Evolutionary conservation across 1,284 basidiomycete species (phyloP).

Genomic region (Earliella scabrosa): DNA sequence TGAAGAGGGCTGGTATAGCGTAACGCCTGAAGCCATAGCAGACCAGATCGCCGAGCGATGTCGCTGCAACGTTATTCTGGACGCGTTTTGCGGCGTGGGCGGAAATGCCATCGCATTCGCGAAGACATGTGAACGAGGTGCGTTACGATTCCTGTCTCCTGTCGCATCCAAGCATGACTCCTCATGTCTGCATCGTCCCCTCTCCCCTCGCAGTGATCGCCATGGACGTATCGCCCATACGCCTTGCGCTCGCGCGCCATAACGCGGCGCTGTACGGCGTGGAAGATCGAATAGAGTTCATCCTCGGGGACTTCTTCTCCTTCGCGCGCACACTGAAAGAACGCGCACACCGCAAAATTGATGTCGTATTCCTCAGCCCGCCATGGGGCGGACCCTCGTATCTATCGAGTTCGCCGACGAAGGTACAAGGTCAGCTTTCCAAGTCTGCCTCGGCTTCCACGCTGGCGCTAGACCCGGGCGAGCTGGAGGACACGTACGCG

Average conservation of each 20-base stretch:
- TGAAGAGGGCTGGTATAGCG: conserved; percentile 95
- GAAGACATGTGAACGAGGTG: conserved; percentile 89
- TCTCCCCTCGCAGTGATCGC: conserved; percentile 73
- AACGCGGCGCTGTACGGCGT: conserved; percentile 95
- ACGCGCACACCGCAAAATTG: conserved; percentile 53
- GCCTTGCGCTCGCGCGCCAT: conserved; percentile 87
- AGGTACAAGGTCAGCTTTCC: conserved; percentile 9
- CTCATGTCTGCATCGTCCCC: not conserved
- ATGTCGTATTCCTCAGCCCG: conserved; percentile 90
- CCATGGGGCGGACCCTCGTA: conserved; percentile 92
- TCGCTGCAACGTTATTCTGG: conserved; percentile 82
- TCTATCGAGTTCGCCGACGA: conserved; percentile 43
- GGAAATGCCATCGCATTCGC: conserved; percentile 99
- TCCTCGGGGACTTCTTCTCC: conserved; percentile 85
- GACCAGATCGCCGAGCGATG: conserved; percentile 92
- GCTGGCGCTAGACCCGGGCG: conserved; percentile 10
- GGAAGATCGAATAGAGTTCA: conserved; percentile 91
- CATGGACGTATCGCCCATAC: conserved; percentile 83
- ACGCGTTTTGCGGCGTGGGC: conserved; percentile 97
- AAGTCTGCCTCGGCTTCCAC: not conserved
- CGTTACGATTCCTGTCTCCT: conserved; percentile 26
- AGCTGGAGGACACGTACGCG: conserved; percentile 42
- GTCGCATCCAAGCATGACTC: conserved; percentile 4
- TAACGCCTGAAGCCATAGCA: conserved; percentile 94
- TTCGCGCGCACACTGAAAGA: conserved; percentile 63